A percentile compares a stretch with the other conserved stretches of the same genome.
Evolutionary conservation across 106 monocot species (phyloP).

Genomic region (Dendrobium officinale): DNA sequence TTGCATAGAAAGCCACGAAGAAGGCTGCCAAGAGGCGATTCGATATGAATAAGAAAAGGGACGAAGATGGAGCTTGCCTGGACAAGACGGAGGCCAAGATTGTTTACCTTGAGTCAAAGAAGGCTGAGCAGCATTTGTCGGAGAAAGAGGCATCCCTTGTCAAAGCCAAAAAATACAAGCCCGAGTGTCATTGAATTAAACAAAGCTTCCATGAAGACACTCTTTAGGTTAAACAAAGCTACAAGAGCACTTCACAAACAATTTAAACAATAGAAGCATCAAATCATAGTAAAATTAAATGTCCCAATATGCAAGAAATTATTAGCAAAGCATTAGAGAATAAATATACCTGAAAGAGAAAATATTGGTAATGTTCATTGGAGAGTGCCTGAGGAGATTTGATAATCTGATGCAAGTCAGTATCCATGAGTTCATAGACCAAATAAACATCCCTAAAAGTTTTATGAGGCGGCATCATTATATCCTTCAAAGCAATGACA

Average conservation of each 20-base stretch:
- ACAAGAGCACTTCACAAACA: neutral
- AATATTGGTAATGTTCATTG: conserved; percentile 75
- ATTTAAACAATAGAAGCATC: neutral
- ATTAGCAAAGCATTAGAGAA: neutral
- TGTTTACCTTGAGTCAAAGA: no score
- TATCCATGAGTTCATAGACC: conserved; percentile 75
- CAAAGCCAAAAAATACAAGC: no score
- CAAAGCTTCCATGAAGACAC: neutral
- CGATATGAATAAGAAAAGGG: no score
- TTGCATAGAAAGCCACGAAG: no score
- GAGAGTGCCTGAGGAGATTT: conserved; percentile 65
- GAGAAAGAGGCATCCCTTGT: no score
- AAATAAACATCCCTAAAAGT: conserved; percentile 70
- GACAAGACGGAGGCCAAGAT: no score
- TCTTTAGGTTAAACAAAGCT: neutral
- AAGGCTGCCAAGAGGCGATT: no score
- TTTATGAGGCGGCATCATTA: conserved; percentile 54
- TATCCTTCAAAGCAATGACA: conserved; percentile 65
- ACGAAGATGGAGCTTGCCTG: no score
- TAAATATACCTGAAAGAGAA: conserved; percentile 57
- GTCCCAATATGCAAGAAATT: neutral
- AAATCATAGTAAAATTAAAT: neutral
- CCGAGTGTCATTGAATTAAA: neutral
- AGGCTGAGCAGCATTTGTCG: no score
- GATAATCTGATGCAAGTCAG: conserved; percentile 69